Conservation (phyloP, 1,284 basidiomycete species). For the Puccinia polysora region DNA sequence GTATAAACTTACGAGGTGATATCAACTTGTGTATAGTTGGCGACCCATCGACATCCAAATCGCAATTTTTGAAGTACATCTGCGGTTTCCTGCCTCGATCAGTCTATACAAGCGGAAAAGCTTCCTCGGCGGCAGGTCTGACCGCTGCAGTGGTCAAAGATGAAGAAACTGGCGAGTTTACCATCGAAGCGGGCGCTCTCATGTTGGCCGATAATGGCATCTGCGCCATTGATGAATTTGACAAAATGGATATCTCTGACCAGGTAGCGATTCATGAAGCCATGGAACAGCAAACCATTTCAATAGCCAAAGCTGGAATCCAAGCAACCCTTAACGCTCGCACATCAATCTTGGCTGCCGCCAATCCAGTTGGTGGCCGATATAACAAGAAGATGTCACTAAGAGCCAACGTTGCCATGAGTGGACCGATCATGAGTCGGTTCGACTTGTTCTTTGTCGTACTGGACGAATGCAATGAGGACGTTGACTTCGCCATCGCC, state of each 20-base stretch:
- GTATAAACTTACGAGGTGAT: conserved; percentile 94
- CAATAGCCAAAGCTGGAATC: conserved; percentile 97
- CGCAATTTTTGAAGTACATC: conserved; percentile 98
- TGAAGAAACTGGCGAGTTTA: conserved; percentile 98
- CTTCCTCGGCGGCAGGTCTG: conserved; percentile 95
- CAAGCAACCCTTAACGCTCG: conserved; percentile 97
- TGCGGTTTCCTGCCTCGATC: conserved; percentile 98
- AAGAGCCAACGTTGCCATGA: conserved; percentile 95
- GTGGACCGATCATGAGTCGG: conserved; percentile 96
- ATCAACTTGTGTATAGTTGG: conserved; percentile 98
- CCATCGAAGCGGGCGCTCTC: conserved; percentile 95
- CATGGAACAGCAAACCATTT: conserved; percentile 99
- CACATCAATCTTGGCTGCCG: conserved; percentile 94
- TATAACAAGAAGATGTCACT: conserved; percentile 94
- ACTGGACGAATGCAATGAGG: conserved; percentile 92
- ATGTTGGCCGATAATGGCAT: conserved; percentile 99
- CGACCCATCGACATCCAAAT: conserved; percentile 94
- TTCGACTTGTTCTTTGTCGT: conserved; percentile 99
- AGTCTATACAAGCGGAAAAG: conserved; percentile 98
- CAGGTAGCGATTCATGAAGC: conserved; percentile 99
- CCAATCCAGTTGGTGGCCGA: conserved; percentile 91
- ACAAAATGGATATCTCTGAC: conserved; percentile 99
- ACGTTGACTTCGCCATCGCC: conserved; percentile 86
- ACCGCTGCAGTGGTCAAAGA: conserved; percentile 98
- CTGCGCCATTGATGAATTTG: conserved; percentile 99